Evolutionary conservation across 2,329 filamentous ascomycete genomes (phyloP).

Genomic region (Cytospora paraplurivora): DNA sequence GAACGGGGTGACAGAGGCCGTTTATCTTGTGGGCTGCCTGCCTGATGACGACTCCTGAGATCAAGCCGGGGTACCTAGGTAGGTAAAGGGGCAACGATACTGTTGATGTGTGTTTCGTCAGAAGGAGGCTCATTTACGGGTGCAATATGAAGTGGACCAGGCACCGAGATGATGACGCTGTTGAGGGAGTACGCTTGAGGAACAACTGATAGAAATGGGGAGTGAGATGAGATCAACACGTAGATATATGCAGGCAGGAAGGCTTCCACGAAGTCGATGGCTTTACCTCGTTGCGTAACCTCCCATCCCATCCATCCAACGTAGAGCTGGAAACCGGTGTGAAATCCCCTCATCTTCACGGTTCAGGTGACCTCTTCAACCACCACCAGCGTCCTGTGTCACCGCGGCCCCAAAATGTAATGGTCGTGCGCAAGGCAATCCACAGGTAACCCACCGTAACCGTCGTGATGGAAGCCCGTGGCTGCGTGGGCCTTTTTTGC

Average conservation of each 20-base stretch:
- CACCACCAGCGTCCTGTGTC: background rate
- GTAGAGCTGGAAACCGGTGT: background rate
- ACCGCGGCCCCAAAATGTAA: background rate
- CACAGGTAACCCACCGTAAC: background rate
- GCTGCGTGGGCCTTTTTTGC: background rate
- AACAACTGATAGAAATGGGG: too few species aligned
- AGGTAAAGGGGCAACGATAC: background rate
- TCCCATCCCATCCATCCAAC: background rate
- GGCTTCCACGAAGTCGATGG: too few species aligned
- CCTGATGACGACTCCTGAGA: background rate
- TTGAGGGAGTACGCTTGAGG: background rate
- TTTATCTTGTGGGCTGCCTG: background rate
- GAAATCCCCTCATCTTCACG: background rate
- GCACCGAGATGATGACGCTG: constrained; percentile 3
- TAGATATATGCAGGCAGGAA: too few species aligned
- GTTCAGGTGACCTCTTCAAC: background rate
- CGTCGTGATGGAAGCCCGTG: background rate
- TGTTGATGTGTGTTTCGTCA: background rate
- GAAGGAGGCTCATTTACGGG: background rate
- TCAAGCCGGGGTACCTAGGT: background rate
- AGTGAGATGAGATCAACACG: too few species aligned
- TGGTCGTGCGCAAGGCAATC: background rate
- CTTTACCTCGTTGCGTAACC: too few species aligned
- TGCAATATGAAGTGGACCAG: background rate
- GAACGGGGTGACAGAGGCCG: constrained; percentile 3